Evolutionary conservation across 345 rosid genomes (phyloP), one percentile per base, ranked within the genome.

Genomic region (Abelmoschus esculentus): DNA sequence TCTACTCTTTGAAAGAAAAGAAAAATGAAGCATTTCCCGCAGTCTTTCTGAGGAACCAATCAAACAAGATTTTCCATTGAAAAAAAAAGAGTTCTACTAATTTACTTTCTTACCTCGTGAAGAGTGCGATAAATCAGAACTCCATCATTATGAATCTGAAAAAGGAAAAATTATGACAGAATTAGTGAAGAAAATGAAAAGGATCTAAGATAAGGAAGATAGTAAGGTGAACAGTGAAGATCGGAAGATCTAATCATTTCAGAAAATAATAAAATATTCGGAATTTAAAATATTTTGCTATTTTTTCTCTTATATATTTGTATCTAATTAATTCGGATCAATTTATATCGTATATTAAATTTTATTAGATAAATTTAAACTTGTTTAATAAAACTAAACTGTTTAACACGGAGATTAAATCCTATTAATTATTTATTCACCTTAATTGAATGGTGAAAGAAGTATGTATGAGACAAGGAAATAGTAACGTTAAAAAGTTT

Each of bases 11-110:
- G 57, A 38, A 5, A 26, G 74, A 72, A 54, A 55, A 10, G 73
- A 28, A 67, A 52, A 32, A 32, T 11, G 49, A 34, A 68, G 29
- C 3, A 54, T 61, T 28, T 26, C 49, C 11, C 18, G n/a, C 56
- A 7, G 44, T 44, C 70, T 38, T 75, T 56, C 72, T 42, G 11
- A 42, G 53, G 68, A 79, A 73, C 79, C 79, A 83, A 83, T 80
- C 80, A 72, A 70, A 50, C 34, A 72, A 46, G 44, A 9, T n/a
- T 47, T 46, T 47, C 15, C 15, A 1, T 12, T 46, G 4, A 3
- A 36, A 13, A 46, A 11, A 14, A 42, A 9, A 15, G 6, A 52
- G 3, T 15, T n/a, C 5, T 17, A 12, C 14, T 46, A 46, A 46
- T 46, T 47, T 47, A 5, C 57, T 55, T 71, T 52, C 22, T 52